These are phyloP conservation scores for Rhizopogon roseolus DNA, from an alignment of 768 basidiomycete species.

Conservation along the genomic window DNA sequence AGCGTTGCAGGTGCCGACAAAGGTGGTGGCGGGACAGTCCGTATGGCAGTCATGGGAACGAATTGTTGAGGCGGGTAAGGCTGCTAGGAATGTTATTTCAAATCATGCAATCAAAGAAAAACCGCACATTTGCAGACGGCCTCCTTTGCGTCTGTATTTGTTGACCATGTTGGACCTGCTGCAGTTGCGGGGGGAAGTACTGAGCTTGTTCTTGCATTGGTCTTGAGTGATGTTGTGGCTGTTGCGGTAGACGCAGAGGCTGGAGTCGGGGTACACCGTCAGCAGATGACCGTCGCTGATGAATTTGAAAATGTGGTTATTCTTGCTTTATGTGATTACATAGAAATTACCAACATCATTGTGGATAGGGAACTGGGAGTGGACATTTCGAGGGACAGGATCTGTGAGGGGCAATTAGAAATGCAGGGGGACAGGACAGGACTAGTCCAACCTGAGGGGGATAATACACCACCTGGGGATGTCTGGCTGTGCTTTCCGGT, in stretches of 20 bases:
- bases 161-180: slow-evolving; percentile 1
- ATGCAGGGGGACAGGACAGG: neutral
- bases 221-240: neutral
- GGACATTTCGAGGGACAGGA: neutral
- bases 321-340: neutral
- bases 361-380: neutral
- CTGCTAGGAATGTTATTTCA: neutral
- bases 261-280: neutral
- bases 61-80: neutral
- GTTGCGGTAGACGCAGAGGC: slow-evolving; percentile 3
- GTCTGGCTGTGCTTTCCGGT: neutral
- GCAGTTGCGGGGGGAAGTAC: neutral
- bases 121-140: neutral
- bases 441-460: neutral
- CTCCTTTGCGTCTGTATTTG: neutral
- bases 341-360: neutral
- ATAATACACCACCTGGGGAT: neutral
- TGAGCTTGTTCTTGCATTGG: neutral
- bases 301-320: neutral
- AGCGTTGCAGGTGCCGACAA: neutral
- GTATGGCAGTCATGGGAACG: too few species aligned
- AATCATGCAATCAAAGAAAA: too few species aligned
- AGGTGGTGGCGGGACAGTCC: neutral
- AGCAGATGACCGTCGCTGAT: neutral
- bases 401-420: neutral